phyloP scores from a whole-genome alignment of 1,284 basidiomycete species.

The Porogramme epimiltina region DNA sequence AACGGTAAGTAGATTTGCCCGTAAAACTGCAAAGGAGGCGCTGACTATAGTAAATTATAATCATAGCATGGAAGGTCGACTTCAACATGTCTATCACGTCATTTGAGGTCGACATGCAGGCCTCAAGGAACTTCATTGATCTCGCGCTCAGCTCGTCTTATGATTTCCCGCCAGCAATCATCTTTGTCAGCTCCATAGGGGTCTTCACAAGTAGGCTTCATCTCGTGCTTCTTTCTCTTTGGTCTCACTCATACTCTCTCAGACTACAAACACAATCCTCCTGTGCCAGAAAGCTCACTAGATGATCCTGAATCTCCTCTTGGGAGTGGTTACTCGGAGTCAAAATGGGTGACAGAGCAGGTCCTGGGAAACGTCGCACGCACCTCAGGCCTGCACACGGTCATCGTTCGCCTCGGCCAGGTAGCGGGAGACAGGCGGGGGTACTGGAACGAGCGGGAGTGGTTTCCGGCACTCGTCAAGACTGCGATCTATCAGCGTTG shows the following conservation, averaged over 20 bases:
- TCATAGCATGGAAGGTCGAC: conserved; percentile 38
- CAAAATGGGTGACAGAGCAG: conserved; percentile 43
- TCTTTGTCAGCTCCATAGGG: conserved; percentile 36
- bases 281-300: conserved; percentile 15
- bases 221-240: not conserved
- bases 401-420: conserved; percentile 45
- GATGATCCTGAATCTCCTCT: conserved; percentile 29
- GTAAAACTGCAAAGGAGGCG: no score
- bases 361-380: conserved; percentile 25
- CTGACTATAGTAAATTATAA: no score
- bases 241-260: not conserved
- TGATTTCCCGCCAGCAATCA: conserved; percentile 24
- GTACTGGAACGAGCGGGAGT: conserved; percentile 45
- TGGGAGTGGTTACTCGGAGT: conserved; percentile 40
- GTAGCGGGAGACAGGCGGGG: conserved; percentile 42
- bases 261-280: conserved; percentile 15
- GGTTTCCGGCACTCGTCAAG: conserved; percentile 45
- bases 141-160: conserved; percentile 31
- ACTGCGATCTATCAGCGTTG: conserved; percentile 30
- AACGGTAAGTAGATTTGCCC: conserved; percentile 30
- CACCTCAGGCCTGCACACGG: conserved; percentile 28
- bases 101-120: conserved; percentile 25
- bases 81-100: conserved; percentile 33
- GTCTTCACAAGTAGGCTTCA: conserved; percentile 25
- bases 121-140: conserved; percentile 22